Conservation (phyloP, 495 filamentous ascomycete species). For the Penicillium manginii region DNA sequence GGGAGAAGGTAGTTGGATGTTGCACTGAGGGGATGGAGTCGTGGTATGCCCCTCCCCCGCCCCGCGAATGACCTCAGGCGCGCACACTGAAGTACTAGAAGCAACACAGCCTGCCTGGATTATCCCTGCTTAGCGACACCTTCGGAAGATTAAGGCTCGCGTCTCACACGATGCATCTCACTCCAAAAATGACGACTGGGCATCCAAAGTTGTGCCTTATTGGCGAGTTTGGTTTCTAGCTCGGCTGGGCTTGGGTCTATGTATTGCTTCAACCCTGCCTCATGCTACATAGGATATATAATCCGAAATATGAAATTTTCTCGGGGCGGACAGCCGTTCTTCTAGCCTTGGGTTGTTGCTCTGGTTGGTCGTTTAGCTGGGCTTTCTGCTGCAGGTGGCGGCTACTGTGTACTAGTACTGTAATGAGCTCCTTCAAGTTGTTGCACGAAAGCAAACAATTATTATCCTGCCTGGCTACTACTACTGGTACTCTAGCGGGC, state of each 20-base stretch:
- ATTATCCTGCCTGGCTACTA: background rate
- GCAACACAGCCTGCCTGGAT: slow-evolving; percentile 1
- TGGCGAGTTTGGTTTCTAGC: background rate
- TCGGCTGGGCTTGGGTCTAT: background rate
- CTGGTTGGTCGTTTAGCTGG: no score
- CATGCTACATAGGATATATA: background rate
- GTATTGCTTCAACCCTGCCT: background rate
- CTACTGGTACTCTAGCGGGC: background rate
- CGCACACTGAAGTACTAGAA: slow-evolving; percentile 7
- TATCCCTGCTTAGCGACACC: background rate
- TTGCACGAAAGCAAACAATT: slow-evolving; percentile 1
- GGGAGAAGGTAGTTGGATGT: background rate
- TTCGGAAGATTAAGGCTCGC: slow-evolving; percentile 1
- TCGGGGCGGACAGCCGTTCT: background rate
- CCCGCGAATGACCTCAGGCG: slow-evolving; percentile 22
- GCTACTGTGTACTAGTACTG: no score
- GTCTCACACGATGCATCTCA: slow-evolving; percentile 3
- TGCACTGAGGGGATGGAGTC: background rate
- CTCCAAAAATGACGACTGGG: background rate
- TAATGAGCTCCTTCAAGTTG: background rate
- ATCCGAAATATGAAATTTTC: background rate
- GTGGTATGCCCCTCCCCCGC: slow-evolving; percentile 15
- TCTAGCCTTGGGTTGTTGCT: background rate
- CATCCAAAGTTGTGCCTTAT: background rate
- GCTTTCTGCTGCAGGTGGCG: no score